phyloP scores from a whole-genome alignment of 1,139 yeast genomes.

The Yamadazyma triangularis region DNA sequence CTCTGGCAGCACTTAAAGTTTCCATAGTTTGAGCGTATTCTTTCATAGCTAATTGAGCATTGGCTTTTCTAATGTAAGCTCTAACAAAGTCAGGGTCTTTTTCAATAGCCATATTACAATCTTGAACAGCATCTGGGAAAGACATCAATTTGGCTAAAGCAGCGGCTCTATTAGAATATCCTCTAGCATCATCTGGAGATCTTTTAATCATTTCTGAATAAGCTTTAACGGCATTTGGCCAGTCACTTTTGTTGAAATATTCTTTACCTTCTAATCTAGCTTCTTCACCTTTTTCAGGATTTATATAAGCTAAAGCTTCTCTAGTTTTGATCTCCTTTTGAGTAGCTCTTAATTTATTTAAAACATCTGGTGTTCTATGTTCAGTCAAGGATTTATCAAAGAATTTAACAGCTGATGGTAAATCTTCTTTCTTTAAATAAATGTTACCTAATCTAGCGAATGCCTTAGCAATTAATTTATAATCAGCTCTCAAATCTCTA shows the following conservation, averaged over 20 bases:
- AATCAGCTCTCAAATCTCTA: constrained; percentile 86
- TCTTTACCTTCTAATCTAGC: constrained; percentile 94
- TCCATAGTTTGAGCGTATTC: constrained; percentile 81
- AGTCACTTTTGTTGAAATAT: constrained; percentile 82
- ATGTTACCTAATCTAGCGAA: constrained; percentile 87
- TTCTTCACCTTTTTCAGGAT: constrained; percentile 91
- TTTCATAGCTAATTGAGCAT: constrained; percentile 86
- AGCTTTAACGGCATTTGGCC: constrained; percentile 95
- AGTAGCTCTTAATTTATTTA: constrained; percentile 79
- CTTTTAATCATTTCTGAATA: constrained; percentile 95
- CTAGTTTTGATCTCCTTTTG: constrained; percentile 79
- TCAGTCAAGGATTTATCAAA: constrained; percentile 94
- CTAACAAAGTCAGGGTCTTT: constrained; percentile 86
- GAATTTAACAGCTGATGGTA: constrained; percentile 66
- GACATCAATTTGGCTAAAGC: constrained; percentile 91
- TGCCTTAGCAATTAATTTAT: constrained; percentile 86
- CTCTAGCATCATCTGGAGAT: constrained; percentile 94
- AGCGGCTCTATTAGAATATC: constrained; percentile 97
- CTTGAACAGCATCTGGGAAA: constrained; percentile 93
- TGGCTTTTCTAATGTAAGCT: constrained; percentile 96
- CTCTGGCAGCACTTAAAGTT: constrained; percentile 75
- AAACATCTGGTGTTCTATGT: constrained; percentile 93
- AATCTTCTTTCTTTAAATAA: constrained; percentile 71
- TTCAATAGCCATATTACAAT: constrained; percentile 85
- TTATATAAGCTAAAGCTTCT: constrained; percentile 74